Base-by-base conservation (phyloP, 768 basidiomycete species). In the Termitomyces heimii region DNA sequence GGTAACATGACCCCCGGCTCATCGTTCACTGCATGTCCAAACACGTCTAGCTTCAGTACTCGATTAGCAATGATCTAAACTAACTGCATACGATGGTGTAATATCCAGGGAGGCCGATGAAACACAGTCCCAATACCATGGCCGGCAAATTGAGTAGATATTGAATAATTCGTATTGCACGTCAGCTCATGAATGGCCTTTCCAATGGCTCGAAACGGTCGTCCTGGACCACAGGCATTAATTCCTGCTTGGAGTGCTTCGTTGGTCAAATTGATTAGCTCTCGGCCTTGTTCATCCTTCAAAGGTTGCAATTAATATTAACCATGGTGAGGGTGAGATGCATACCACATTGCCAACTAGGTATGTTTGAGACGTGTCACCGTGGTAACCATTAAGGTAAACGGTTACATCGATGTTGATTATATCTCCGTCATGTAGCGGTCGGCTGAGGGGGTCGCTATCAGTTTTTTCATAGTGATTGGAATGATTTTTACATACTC, bases 371-470 rank as follows among this genome's bases (percentile, higher is more conserved):
- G 92, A 94, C 0, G 93, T 95, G 63, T 96, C 94, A 1, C 94
- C 94, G 62, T 96, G 94, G 69, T 83, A 93, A 1, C 89, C 88
- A 56, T 91, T 72, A n/a, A 87, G 72, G 68, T 82, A 95, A 8
- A 95, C 78, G 1, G 94, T 95, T 9, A 97, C 71, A 68, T 97
- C 94, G 44, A 96, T 77, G 68, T 94, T 94, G 63, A 97, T 75
- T 46, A 97, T 89, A 60, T 97, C 94, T 0, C 88, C 89, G 46
- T 90, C 77, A 67, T 88, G 80, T 3, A 97, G 78, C 0, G 83
- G 84, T 35, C 93, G 90, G 56, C 93, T 94, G 22, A 10, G 10
- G 22, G 16, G 8, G 7, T n/a, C 18, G 13, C 16, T 54, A 13
- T n/a, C 24, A 34, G 24, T 35, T 7, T 28, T n/a, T 12, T 39